Conservation (phyloP, 768 basidiomycete species). For the Baorangia bicolor region DNA sequence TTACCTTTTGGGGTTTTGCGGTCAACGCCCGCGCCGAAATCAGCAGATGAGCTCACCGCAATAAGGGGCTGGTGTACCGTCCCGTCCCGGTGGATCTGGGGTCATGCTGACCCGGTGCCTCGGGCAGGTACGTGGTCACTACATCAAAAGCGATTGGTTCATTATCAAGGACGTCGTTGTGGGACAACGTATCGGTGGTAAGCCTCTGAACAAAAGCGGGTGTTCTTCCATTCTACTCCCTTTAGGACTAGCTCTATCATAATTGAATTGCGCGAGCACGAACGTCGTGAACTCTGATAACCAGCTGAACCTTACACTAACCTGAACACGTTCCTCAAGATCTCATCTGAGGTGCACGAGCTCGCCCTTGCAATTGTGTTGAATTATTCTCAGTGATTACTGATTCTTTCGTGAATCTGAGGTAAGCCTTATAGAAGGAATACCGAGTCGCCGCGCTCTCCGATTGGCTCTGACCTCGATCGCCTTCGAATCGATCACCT, state of each 20-base stretch:
- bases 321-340: background rate
- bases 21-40: background rate
- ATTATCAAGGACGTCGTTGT: background rate
- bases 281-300: background rate
- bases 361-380: background rate
- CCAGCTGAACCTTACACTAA: background rate
- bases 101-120: background rate
- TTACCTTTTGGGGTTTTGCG: background rate
- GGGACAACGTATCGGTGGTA: background rate
- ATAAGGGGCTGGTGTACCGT: background rate
- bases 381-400: background rate
- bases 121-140: background rate
- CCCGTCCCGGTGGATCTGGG: conserved; percentile 2
- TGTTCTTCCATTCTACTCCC: conserved; percentile 4
- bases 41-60: background rate
- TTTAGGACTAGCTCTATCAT: background rate
- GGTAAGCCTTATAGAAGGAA: too few species aligned
- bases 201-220: background rate
- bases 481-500: too few species aligned
- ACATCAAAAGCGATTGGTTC: background rate
- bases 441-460: too few species aligned
- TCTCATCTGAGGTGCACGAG: background rate
- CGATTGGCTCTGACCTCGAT: too few species aligned
- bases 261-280: conserved; percentile 1
- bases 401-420: background rate